phyloP scores from a whole-genome alignment of 495 filamentous ascomycete genomes.

The Penicillium simplicissimum region DNA sequence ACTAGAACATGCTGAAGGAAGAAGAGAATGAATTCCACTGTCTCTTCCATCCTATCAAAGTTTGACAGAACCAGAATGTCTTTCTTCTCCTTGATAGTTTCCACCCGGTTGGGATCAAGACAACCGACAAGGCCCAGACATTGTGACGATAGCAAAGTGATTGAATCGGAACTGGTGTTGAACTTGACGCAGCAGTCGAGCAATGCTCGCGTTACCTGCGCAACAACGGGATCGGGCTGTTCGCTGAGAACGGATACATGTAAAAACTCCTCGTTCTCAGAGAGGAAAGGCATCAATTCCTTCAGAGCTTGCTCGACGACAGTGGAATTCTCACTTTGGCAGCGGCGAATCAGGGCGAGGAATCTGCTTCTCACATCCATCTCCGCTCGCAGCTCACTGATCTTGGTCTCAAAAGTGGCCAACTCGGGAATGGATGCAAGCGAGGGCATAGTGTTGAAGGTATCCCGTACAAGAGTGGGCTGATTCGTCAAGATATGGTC shows the following conservation, averaged over 20 bases:
- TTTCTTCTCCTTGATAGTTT: conserved; percentile 71
- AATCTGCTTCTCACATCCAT: conserved; percentile 64
- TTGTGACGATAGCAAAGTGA: conserved; percentile 70
- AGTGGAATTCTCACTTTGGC: conserved; percentile 77
- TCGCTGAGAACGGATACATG: conserved; percentile 81
- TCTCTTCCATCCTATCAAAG: conserved; percentile 76
- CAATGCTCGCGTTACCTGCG: conserved; percentile 68
- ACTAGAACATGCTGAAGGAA: conserved; percentile 84
- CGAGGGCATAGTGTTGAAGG: conserved; percentile 73
- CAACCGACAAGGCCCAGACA: conserved; percentile 88
- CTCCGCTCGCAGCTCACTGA: conserved; percentile 62
- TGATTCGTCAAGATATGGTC: conserved; percentile 64
- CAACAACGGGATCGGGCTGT: conserved; percentile 76
- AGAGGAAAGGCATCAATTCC: conserved; percentile 74
- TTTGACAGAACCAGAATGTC: conserved; percentile 84
- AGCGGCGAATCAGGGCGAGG: conserved; percentile 66
- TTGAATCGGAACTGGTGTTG: conserved; percentile 62
- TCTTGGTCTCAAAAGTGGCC: conserved; percentile 58
- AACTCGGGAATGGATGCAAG: conserved; percentile 71
- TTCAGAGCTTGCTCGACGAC: conserved; percentile 77
- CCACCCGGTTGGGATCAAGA: conserved; percentile 85
- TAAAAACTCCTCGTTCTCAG: conserved; percentile 73
- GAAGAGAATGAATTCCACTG: conserved; percentile 81
- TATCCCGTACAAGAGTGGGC: conserved; percentile 56
- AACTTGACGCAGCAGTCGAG: conserved; percentile 83